Evolutionary conservation across 2,329 filamentous ascomycete genomes (phyloP).

Genomic region (Trichophyton simii): DNA sequence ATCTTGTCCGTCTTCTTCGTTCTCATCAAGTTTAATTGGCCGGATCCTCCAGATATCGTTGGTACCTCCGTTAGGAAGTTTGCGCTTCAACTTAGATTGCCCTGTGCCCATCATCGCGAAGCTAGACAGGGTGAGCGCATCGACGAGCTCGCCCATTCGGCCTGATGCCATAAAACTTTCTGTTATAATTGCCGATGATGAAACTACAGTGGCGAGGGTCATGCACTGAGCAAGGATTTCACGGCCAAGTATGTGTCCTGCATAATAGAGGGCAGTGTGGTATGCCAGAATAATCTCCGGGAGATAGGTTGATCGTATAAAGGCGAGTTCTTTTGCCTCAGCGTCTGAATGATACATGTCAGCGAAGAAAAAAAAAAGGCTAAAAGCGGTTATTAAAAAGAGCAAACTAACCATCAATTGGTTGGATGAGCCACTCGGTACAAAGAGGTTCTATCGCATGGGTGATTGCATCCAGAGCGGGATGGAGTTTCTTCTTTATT

Average conservation of each 20-base stretch:
- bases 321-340: slow-evolving; percentile 49
- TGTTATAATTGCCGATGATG: slow-evolving; percentile 54
- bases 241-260: slow-evolving; percentile 59
- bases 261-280: slow-evolving; percentile 66
- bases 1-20: slow-evolving; percentile 6
- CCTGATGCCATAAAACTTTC: slow-evolving; percentile 50
- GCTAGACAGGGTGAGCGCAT: slow-evolving; percentile 63
- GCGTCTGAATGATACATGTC: slow-evolving; percentile 25
- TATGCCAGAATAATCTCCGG: slow-evolving; percentile 79
- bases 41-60: slow-evolving; percentile 21
- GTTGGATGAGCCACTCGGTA: slow-evolving; percentile 47
- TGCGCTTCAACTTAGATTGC: slow-evolving; percentile 25
- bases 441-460: slow-evolving; percentile 50
- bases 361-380: neutral
- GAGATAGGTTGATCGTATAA: slow-evolving; percentile 64
- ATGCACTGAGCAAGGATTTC: slow-evolving; percentile 73
- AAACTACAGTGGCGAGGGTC: slow-evolving; percentile 71
- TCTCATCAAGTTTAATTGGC: slow-evolving; percentile 9
- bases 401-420: slow-evolving; percentile 41
- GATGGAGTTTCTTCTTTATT: slow-evolving; percentile 44
- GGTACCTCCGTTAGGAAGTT: slow-evolving; percentile 23
- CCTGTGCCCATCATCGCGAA: slow-evolving; percentile 45
- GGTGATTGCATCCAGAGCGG: slow-evolving; percentile 43
- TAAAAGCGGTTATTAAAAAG: neutral
- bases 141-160: slow-evolving; percentile 63